Conservation (phyloP, 2,329 filamentous ascomycete genomes). For the Fusarium aywerte region DNA sequence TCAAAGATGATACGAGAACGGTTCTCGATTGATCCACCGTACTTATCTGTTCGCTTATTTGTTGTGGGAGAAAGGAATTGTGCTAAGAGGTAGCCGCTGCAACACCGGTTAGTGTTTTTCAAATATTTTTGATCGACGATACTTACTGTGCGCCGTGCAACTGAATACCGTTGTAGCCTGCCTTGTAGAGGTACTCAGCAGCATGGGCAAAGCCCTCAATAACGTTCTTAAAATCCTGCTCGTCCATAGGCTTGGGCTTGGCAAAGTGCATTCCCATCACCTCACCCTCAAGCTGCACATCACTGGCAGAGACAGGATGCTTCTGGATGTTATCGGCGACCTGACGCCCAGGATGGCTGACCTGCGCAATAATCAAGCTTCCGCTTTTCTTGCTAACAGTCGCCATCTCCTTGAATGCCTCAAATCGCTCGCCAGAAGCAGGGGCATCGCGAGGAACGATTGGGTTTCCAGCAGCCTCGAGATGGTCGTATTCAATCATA, state of each 20-base stretch:
- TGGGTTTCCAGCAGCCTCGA: slow-evolving; percentile 66
- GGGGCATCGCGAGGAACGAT: slow-evolving; percentile 66
- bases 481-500: slow-evolving; percentile 69
- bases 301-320: slow-evolving; percentile 56
- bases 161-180: slow-evolving; percentile 65
- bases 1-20: slow-evolving; percentile 59
- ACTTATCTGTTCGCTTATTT: slow-evolving; percentile 64
- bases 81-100: slow-evolving; percentile 61
- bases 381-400: slow-evolving; percentile 66
- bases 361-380: slow-evolving; percentile 68
- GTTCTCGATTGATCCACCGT: slow-evolving; percentile 58
- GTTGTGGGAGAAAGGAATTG: slow-evolving; percentile 63
- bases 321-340: slow-evolving; percentile 44
- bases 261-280: slow-evolving; percentile 50
- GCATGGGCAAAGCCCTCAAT: slow-evolving; percentile 71
- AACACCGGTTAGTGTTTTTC: not conserved
- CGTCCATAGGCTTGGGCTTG: slow-evolving; percentile 63
- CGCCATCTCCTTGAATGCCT: slow-evolving; percentile 68
- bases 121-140: rapidly evolving
- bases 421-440: slow-evolving; percentile 68
- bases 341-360: slow-evolving; percentile 62
- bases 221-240: slow-evolving; percentile 65
- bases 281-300: slow-evolving; percentile 49
- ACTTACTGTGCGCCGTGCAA: slow-evolving; percentile 61
- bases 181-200: slow-evolving; percentile 69